phyloP scores from a whole-genome alignment of 176 grass and related monocot species.

The Ananas comosus region DNA sequence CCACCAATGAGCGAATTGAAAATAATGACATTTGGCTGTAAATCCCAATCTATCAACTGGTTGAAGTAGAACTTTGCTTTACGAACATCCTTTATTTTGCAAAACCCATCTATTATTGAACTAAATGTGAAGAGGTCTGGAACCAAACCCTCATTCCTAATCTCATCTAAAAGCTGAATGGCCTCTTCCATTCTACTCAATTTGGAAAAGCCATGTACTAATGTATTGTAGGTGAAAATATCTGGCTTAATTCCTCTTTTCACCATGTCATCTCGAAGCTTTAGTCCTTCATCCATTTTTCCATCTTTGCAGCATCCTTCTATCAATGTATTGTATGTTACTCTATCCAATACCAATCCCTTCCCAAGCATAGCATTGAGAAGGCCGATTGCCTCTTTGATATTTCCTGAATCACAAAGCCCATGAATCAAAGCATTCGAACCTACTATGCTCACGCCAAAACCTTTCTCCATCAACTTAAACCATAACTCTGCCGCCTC shows the following conservation, averaged over 20 bases:
- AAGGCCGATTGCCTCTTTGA: conserved; percentile 46
- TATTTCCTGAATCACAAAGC: conserved; percentile 46
- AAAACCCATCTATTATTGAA: conserved; percentile 69
- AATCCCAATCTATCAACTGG: conserved; percentile 44
- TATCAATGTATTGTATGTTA: conserved; percentile 91
- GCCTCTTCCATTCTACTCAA: conserved; percentile 66
- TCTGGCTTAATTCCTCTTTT: conserved; percentile 72
- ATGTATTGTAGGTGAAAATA: conserved; percentile 59
- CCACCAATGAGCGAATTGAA: conserved; percentile 89
- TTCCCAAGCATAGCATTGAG: conserved; percentile 47
- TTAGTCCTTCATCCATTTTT: conserved; percentile 58
- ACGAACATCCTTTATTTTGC: conserved; percentile 66
- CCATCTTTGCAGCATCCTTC: conserved; percentile 54
- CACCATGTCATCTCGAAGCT: conserved; percentile 63
- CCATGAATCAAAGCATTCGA: conserved; percentile 90
- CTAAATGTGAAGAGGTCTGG: conserved; percentile 73
- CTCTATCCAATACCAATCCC: conserved; percentile 46
- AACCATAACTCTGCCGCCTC: conserved; percentile 55
- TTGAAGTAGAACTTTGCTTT: conserved; percentile 56
- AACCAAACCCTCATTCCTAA: conserved; percentile 48
- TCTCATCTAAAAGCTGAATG: conserved; percentile 42
- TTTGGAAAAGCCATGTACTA: conserved; percentile 53
- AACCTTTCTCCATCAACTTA: conserved; percentile 45
- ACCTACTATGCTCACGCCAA: conserved; percentile 49
- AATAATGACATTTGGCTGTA: conserved; percentile 58